Base-by-base conservation (phyloP, 2,329 filamentous ascomycete species). In the Microdochium bolleyi region DNA sequence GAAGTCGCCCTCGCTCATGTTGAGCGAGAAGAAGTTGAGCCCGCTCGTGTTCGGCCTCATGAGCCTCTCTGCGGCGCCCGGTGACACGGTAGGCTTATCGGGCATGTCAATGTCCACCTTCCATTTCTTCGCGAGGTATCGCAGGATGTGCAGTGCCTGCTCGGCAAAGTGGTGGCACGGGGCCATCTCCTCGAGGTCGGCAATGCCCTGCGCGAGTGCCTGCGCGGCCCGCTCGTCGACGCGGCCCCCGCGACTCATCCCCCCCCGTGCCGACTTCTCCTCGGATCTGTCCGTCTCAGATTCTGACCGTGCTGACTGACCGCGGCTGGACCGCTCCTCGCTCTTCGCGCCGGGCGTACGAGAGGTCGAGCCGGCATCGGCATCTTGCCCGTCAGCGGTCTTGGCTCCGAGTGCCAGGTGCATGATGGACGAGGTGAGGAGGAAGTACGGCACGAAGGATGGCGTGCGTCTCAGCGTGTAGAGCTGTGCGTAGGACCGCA, bases 381-480 rank as follows among this genome's bases (percentile, higher is more conserved):
- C 34, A 16, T 53, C 51, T 30, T 60, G 56, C 22, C 37, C 55
- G 21, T 48, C 44, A 16, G 53, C 53, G 32, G 62, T 38, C 2
- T 53, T 70, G 1, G 76, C 76, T 1, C 71, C 77, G 48, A 82
- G 73, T 19, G 79, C 78, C 0, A 83, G 71, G 56, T 82, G 79
- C 76, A 83, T 82, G 46, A 83, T 82, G 19, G 77, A 68, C 0
- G 79, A 79, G 0, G 79, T 82, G 8, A 83, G 65, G n/a, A 82
- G 79, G 59, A 83, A 83, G 55, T 83, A 83, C 0, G 80, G 80
- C 1, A 83, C 79, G 56, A 83, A 83, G 0, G 79, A 82, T 1
- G 80, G 80, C 10, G 80, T 83, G 14, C 78, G 68, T n/a, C 74
- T 19, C n/a, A 49, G 22, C 5, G 51, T 25, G 19, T 24, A 48